Base-by-base conservation (phyloP, 2,329 filamentous ascomycete genomes). In the Rhexocercosporidium sp. region DNA sequence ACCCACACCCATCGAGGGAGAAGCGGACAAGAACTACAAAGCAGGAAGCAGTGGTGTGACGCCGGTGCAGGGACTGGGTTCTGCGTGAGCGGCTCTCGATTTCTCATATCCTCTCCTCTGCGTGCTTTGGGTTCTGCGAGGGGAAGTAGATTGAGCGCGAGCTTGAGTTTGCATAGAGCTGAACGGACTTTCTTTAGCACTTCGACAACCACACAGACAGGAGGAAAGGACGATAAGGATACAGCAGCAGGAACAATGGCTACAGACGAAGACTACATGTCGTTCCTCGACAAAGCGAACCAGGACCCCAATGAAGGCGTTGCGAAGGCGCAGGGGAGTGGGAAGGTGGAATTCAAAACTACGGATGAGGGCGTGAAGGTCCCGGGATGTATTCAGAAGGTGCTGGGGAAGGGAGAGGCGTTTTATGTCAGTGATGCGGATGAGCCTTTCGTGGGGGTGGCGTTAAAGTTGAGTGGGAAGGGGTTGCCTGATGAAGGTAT, bases 261-360 rank as follows among this genome's bases (percentile, higher is more conserved):
- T 8, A 90, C 89, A 63, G 93, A 97, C 83, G 88, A 92, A 69
- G 91, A 92, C 69, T 97, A 97, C 83, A 87, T 89, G 80, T 84
- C 90, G 67, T 97, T 97, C 77, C 84, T 97, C 66, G 86, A 96
- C 77, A 96, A 96, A 82, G 93, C 93, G 63, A 97, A 97, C 81
- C 83, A 89, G 75, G 90, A 94, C 77, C 90, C 91, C 20, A 90
- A 88, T 77, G 85, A 88, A 67, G 89, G 90, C 70, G 76, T 78
- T 46, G 77, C 78, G 7, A 75, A 78, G 49, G 60, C 74, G 67
- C 75, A 80, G 62, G 69, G 56, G 60, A 68, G 49, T 68, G 72
- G 63, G 53, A 77, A 74, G 69, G 69, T 70, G n/a, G 78, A 79
- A 62, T 84, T 88, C 75, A 88, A 86, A 78, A 77, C 84, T 31